A percentile compares a stretch with the other conserved stretches of the same genome.
phyloP scores from a whole-genome alignment of 1,139 yeast genomes.

The Sporopachydermia cereana region DNA sequence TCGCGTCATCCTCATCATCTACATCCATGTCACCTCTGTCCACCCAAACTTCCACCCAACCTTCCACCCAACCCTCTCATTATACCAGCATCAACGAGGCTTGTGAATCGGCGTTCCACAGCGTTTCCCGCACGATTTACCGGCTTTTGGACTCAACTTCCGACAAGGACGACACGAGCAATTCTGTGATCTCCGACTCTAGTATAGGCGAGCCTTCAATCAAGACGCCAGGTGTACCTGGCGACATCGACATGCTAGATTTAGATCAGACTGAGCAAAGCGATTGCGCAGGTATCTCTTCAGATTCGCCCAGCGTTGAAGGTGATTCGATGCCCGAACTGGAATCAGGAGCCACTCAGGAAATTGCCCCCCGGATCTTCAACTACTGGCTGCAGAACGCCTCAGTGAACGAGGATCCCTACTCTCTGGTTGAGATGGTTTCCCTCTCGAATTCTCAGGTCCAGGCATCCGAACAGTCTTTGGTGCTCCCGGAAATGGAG shows the following conservation, averaged over 20 bases:
- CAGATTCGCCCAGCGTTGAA: background rate
- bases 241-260: background rate
- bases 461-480: background rate
- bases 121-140: conserved; percentile 1
- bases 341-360: background rate
- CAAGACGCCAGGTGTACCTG: background rate
- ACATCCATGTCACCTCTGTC: conserved; percentile 8
- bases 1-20: background rate
- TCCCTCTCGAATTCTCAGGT: background rate
- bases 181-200: background rate
- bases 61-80: conserved; percentile 6
- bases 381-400: conserved; percentile 3
- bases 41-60: conserved; percentile 8
- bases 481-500: background rate
- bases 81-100: background rate
- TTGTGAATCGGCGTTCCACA: conserved; percentile 4
- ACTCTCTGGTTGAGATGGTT: conserved; percentile 1
- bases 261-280: background rate
- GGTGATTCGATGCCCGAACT: background rate
- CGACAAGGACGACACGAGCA: background rate
- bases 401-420: conserved; percentile 1
- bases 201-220: background rate
- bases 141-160: background rate
- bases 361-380: background rate
- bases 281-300: background rate